Evolutionary conservation across 805 yeast genomes (phyloP).

Genomic region (Yamadazyma paraphyllophila): DNA sequence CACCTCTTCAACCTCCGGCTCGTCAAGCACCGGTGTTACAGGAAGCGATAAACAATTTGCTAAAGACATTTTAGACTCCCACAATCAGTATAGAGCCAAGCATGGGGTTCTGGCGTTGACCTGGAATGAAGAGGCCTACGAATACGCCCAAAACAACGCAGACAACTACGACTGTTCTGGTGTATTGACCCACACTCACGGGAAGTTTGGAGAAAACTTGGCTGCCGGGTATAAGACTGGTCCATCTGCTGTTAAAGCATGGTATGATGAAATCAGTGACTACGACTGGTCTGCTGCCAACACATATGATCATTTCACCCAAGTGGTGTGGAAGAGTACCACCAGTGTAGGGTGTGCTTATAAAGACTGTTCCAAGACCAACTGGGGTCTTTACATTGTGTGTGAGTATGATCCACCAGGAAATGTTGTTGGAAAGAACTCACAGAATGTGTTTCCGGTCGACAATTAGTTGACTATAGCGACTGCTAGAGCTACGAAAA

Average conservation of each 20-base stretch:
- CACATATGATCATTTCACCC: constrained; percentile 67
- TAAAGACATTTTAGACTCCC: constrained; percentile 50
- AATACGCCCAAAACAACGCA: constrained; percentile 51
- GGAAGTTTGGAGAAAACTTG: constrained; percentile 40
- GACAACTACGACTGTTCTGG: constrained; percentile 49
- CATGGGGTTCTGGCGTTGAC: constrained; percentile 51
- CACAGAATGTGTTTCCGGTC: constrained; percentile 17
- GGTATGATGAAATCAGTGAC: constrained; percentile 39
- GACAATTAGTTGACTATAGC: not conserved
- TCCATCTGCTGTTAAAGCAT: constrained; percentile 34
- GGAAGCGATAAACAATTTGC: constrained; percentile 34
- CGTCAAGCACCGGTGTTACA: constrained; percentile 15
- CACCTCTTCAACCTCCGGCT: constrained; percentile 5
- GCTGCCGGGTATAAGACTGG: constrained; percentile 36
- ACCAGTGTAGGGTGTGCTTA: constrained; percentile 72
- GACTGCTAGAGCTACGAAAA: too few species aligned
- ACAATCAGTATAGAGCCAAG: constrained; percentile 54
- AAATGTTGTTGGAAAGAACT: constrained; percentile 50
- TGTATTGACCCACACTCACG: constrained; percentile 37
- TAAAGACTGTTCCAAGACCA: constrained; percentile 48
- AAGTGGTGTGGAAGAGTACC: constrained; percentile 68
- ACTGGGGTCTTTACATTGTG: constrained; percentile 58
- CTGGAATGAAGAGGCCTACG: constrained; percentile 57
- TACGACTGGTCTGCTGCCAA: constrained; percentile 32
- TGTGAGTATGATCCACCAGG: constrained; percentile 82